Percentiles rank a stretch among this genome's conserved stretches.
Evolutionary conservation across 2,329 filamentous ascomycete species (phyloP).

Genomic region (Calcarisporium arbuscula): DNA sequence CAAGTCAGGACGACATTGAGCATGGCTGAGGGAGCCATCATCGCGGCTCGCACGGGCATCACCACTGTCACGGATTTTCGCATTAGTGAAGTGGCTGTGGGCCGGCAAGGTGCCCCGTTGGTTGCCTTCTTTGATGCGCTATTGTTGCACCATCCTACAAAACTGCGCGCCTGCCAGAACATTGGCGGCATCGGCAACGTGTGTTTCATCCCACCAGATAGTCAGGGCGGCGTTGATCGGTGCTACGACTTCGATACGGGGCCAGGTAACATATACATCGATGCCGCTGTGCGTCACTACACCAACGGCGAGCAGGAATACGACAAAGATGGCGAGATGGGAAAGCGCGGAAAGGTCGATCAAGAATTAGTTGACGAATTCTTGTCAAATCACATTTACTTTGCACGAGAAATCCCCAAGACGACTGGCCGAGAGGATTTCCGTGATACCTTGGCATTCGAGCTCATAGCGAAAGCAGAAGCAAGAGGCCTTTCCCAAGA

Average conservation of each 20-base stretch:
- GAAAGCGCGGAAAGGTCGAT: constrained; percentile 39
- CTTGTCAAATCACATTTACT: constrained; percentile 40
- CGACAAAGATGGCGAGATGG: constrained; percentile 46
- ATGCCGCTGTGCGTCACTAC: constrained; percentile 48
- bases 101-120: constrained; percentile 42
- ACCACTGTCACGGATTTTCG: constrained; percentile 51
- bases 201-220: constrained; percentile 49
- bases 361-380: constrained; percentile 47
- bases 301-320: constrained; percentile 43
- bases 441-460: constrained; percentile 47
- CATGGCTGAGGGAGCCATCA: constrained; percentile 51
- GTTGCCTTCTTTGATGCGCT: constrained; percentile 45
- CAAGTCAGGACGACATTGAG: constrained; percentile 42
- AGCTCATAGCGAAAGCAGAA: constrained; percentile 41
- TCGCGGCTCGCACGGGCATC: constrained; percentile 48
- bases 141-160: constrained; percentile 44
- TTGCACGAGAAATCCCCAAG: constrained; percentile 43
- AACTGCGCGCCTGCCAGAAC: constrained; percentile 53
- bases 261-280: constrained; percentile 50
- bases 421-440: constrained; percentile 56
- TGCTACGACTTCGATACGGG: constrained; percentile 48
- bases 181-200: constrained; percentile 57
- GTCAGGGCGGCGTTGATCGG: constrained; percentile 15
- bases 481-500: constrained; percentile 37
- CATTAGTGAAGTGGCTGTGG: constrained; percentile 41